Base-by-base conservation (phyloP, 768 basidiomycete genomes). In the Chalciporus piperatus region DNA sequence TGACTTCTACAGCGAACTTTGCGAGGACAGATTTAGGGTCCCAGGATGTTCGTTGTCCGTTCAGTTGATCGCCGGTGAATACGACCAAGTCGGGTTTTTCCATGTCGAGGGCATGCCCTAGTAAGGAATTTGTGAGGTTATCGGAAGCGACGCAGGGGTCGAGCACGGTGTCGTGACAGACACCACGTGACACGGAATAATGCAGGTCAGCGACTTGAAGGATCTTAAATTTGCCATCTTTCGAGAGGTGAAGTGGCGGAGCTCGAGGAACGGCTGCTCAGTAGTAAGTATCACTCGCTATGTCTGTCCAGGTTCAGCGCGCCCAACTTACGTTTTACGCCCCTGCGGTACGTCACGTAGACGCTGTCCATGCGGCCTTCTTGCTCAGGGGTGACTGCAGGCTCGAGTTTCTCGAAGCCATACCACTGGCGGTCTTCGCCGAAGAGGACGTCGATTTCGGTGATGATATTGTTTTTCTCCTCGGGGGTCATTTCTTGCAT, bases 131-230 rank as follows among this genome's bases (percentile, higher is more conserved):
- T 0, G 93, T 93, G 55, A 89, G 76, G 55, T 85, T 83, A 65
- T 98, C 96, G 3, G 92, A 89, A 35, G 75, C 74, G 14, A 69
- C 66, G 48, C 82, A 79, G 10, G 84, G 74, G 20, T 70, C 33
- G 33, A 78, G 65, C 19, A 70, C 64, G 2, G 87, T 87, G 54
- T 97, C 93, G 33, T 81, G 78, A 64, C 96, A 98, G 8, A 70
- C 59, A 3, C 93, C 93, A 30, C 79, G 76, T 4, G 84, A 81
- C 45, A 94, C 91, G 0, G 89, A 90, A 70, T 82, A 98, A 67
- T 99, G 96, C 25, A 99, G 76, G 67, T 99, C 96, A 6, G 96
- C 96, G 28, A 98, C 79, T 72, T 93, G 89, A 40, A 95, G 73
- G 52, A 96, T 83, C 67, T 86, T 95, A 81, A 94, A 95, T 44